These are phyloP conservation scores for Limtongozyma cylindracea DNA, from an alignment of 805 yeast species.

Conservation along the genomic window DNA sequence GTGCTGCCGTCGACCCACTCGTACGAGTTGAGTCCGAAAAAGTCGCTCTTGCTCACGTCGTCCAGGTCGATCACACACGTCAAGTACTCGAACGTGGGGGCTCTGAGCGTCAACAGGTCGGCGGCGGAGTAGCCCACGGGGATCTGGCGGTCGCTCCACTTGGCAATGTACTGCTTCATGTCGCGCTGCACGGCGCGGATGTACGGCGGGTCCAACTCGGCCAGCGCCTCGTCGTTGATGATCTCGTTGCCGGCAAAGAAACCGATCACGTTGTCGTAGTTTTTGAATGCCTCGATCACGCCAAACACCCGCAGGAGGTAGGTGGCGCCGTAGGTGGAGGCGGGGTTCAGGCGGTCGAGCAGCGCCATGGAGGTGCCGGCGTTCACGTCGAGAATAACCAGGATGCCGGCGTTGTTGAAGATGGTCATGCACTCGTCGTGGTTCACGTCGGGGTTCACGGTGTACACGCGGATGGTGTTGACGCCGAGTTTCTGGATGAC, in stretches of 20 bases:
- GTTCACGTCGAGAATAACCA: conserved; percentile 73
- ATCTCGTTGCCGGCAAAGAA: conserved; percentile 87
- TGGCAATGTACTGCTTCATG: conserved; percentile 42
- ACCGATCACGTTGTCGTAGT: conserved; percentile 72
- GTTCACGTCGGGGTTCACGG: conserved; percentile 56
- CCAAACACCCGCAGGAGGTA: conserved; percentile 58
- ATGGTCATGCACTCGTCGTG: conserved; percentile 85
- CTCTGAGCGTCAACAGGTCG: conserved; percentile 61
- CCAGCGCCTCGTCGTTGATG: conserved; percentile 55
- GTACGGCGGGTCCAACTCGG: conserved; percentile 42
- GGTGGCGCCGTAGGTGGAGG: conserved; percentile 54
- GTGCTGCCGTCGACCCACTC: conserved; percentile 83
- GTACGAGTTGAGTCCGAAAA: conserved; percentile 60
- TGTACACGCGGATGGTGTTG: conserved; percentile 70
- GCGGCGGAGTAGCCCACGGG: conserved; percentile 97
- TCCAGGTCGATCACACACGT: conserved; percentile 37
- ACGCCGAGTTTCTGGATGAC: conserved; percentile 68
- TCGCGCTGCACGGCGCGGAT: conserved; percentile 63
- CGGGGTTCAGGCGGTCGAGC: conserved; percentile 77
- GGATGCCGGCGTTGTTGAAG: conserved; percentile 82
- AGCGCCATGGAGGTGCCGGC: conserved; percentile 67
- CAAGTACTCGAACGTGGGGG: conserved; percentile 52
- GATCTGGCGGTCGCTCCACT: conserved; percentile 32
- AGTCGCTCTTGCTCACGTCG: conserved; percentile 39
- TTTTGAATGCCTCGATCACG: conserved; percentile 58